Base-by-base conservation (phyloP, 106 monocot genomes). In the Cymbidium sinense region DNA sequence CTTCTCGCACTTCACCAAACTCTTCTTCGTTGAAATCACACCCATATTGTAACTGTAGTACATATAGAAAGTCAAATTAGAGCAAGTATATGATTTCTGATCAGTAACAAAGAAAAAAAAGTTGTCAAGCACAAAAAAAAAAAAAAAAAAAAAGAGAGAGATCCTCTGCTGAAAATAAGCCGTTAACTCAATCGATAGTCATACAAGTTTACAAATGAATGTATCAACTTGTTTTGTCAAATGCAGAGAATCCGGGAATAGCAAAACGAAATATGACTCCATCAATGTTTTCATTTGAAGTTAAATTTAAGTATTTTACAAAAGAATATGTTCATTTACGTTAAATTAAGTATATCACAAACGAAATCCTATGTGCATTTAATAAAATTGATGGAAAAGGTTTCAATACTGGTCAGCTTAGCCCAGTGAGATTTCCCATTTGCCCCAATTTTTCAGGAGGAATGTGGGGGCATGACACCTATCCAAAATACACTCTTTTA, bases 11-110 rank as follows among this genome's bases (percentile, higher is more conserved):
- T 84, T 81, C 19, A 82, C 84, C 81, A 98, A 82, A 79, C 96
- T 98, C 80, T 88, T 90, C 81, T 88, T 91, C 41, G 91, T 85
- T 35, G 96, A 82, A 72, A 94, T 90, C 36, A 92, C 88, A 55
- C 94, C 96, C 94, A 98, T 92, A 76, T 90, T 98, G 75, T 94
- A 90, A 70, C 93, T 98, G 86, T 8, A 86, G 77, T 10, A 28
- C 44, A 77, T 47, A 47, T 17, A 21, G 20, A 50, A 75, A 78
- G 21, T 47, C 69, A 31, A 58, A 64, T 77, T 21, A 82, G 70
- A 23, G 12, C 20, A 73, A 33, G 19, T 23, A 28, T 15, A 27
- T 10, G 7, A 21, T 39, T 7, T 39, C 34, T 34, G 3, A 34
- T 11, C 7, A 2, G 25, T 33, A 31, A 71, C 20, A 36, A n/a